Percentiles rank a stretch among this genome's conserved stretches.
Evolutionary conservation across 305 asterid genomes (phyloP).

Genomic region (Euphrasia arctica): DNA sequence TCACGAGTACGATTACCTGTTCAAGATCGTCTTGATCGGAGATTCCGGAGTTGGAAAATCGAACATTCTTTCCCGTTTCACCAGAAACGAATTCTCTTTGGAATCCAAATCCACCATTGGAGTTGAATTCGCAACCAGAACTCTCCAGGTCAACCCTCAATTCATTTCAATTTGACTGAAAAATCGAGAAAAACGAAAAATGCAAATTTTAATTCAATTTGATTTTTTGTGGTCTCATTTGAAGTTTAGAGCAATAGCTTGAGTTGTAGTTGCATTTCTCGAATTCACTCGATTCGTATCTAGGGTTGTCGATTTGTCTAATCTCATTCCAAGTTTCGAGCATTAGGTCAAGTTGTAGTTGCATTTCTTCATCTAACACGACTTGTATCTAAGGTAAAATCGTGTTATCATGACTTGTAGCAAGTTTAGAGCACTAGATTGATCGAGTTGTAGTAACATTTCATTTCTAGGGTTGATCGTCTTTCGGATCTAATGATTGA

Average conservation of each 20-base stretch:
- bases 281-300: no score
- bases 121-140: constrained; percentile 86
- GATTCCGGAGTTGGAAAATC: constrained; percentile 83
- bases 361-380: no score
- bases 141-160: constrained; percentile 55
- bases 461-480: neutral
- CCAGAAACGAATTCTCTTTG: constrained; percentile 80
- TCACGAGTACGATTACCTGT: constrained; percentile 85
- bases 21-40: constrained; percentile 39
- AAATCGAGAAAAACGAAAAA: no score
- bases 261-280: no score
- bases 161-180: neutral
- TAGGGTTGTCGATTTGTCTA: neutral
- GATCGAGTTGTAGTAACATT: neutral
- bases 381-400: no score
- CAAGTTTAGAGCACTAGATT: no score
- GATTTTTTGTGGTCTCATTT: neutral
- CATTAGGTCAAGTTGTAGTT: no score
- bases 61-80: constrained; percentile 81
- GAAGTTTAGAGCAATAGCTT: no score
- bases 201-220: neutral
- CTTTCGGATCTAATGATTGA: neutral
- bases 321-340: no score
- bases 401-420: no score
- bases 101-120: constrained; percentile 92